Percentiles rank a stretch among this genome's conserved stretches.
phyloP scores from a whole-genome alignment of 108 stramenopile genomes.

The Bacterosira constricta region DNA sequence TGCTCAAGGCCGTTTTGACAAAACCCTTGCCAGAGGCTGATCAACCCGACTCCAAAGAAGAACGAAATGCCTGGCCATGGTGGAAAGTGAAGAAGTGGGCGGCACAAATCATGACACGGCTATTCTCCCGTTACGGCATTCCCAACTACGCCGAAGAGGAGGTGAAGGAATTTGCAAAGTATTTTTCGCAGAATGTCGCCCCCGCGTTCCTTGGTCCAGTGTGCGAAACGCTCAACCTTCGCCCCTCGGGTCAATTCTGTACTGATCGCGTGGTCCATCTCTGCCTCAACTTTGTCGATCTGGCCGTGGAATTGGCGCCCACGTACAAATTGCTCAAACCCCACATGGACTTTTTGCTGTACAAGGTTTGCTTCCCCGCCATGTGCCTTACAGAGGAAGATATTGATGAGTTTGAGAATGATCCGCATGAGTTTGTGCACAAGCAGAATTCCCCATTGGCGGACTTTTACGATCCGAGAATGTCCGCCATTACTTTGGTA shows the following conservation, averaged over 20 bases:
- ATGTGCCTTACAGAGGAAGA: conserved; percentile 91
- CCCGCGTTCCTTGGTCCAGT: conserved; percentile 86
- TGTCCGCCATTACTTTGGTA: conserved; percentile 93
- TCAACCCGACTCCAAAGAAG: conserved; percentile 87
- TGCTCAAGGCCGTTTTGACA: conserved; percentile 65
- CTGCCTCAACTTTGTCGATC: conserved; percentile 91
- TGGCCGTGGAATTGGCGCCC: conserved; percentile 89
- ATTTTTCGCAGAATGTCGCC: conserved; percentile 88
- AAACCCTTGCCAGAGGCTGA: conserved; percentile 82
- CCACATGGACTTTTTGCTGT: conserved; percentile 96
- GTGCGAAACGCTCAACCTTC: conserved; percentile 89
- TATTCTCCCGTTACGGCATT: conserved; percentile 95
- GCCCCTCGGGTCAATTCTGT: conserved; percentile 89
- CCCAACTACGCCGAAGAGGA: conserved; percentile 89
- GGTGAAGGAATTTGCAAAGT: conserved; percentile 88
- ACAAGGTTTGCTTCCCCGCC: conserved; percentile 95
- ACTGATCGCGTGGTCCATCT: conserved; percentile 95
- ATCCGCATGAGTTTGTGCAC: conserved; percentile 96
- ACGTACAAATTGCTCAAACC: conserved; percentile 98
- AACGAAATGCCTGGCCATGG: conserved; percentile 94
- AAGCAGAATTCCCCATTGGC: conserved; percentile 92
- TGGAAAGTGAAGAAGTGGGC: conserved; percentile 99
- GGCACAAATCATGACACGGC: conserved; percentile 90
- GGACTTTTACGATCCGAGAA: conserved; percentile 94
- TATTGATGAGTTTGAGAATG: conserved; percentile 91